Evolutionary conservation across 441 rosid species (phyloP).

Genomic region (Syzygium syzygioides): DNA sequence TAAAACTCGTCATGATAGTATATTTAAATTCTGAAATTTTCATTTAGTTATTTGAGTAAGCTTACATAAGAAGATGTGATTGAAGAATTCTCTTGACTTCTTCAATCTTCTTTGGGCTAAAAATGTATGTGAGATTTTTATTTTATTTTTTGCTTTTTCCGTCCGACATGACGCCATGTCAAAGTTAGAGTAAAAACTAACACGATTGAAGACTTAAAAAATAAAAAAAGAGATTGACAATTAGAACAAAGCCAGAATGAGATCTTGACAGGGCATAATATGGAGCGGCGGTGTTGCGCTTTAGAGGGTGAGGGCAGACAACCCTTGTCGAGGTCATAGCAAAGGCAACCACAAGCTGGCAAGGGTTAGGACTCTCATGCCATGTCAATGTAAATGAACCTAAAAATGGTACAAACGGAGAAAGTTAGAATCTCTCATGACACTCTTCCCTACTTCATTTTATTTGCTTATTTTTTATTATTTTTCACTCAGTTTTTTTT

Average conservation of each 20-base stretch:
- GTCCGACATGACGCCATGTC: neutral
- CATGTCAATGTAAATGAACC: no score
- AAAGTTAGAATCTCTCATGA: no score
- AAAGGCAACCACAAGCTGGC: neutral
- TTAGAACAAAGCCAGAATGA: neutral
- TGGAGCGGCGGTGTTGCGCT: neutral
- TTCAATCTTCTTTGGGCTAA: neutral
- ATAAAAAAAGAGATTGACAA: neutral
- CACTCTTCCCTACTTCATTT: no score
- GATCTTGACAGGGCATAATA: neutral
- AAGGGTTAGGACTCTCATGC: neutral
- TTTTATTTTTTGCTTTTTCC: neutral
- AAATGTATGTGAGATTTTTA: neutral
- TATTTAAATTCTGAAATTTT: neutral
- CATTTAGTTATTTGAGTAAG: neutral
- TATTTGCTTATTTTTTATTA: no score
- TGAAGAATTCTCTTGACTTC: neutral
- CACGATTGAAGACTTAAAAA: neutral
- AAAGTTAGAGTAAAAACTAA: neutral
- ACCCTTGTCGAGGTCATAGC: neutral
- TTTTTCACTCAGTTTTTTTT: no score
- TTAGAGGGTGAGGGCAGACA: neutral
- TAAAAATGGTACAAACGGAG: no score
- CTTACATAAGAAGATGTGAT: neutral
- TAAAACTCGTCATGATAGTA: neutral